These are phyloP conservation scores for Noccaea caerulescens DNA, from an alignment of 345 rosid genomes.

Conservation along the genomic window DNA sequence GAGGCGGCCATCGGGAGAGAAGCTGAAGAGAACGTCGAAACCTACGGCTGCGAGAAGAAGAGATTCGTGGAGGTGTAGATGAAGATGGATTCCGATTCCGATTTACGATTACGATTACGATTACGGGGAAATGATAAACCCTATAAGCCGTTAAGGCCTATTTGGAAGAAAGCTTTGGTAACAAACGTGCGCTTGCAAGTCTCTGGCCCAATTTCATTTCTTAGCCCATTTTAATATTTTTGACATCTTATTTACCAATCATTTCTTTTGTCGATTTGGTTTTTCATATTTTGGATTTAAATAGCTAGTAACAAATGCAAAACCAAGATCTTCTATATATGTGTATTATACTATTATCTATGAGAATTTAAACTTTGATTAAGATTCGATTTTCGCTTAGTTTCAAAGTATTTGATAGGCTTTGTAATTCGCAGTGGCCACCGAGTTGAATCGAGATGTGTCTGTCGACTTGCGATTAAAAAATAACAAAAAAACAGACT, in stretches of 20 bases:
- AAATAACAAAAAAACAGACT: not conserved
- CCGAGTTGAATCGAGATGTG: not conserved
- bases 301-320: not conserved
- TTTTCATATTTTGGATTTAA: no score
- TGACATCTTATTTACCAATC: not conserved
- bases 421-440: no score
- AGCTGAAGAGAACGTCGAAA: not conserved
- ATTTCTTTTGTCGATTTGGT: not conserved
- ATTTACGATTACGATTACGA: not conserved
- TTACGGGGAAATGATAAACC: no score
- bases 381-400: no score
- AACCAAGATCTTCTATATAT: not conserved
- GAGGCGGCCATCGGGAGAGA: constrained; percentile 58
- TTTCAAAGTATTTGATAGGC: no score
- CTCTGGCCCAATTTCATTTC: not conserved
- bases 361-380: no score
- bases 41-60: not conserved
- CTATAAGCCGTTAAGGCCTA: not conserved
- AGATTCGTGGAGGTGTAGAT: constrained; percentile 5
- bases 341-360: no score
- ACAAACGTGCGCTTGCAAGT: not conserved
- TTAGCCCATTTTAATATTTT: not conserved
- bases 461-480: not conserved
- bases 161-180: not conserved
- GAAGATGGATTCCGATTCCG: constrained; percentile 10